A percentile compares a stretch with the other conserved stretches of the same genome.
Evolutionary conservation across 768 basidiomycete species (phyloP).

Genomic region (Tulasnella calospora): DNA sequence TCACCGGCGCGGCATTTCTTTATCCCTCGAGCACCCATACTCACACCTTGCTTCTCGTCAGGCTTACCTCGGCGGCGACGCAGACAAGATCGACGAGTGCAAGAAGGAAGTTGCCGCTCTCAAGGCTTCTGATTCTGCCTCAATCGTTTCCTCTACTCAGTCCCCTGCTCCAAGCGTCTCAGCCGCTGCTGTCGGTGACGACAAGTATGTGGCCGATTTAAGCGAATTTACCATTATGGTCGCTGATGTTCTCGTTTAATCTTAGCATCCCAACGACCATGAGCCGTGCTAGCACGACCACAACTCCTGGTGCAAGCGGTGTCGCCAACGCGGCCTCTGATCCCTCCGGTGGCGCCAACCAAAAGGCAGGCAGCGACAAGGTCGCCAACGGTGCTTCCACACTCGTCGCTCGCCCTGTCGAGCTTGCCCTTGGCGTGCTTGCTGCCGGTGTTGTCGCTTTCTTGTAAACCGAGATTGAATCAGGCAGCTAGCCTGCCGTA

Average conservation of each 20-base stretch:
- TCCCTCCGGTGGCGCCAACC: not conserved
- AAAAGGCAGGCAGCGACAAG: not conserved
- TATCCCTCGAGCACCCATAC: not conserved
- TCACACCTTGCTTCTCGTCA: not conserved
- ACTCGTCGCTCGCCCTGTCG: conserved; percentile 2
- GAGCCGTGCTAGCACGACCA: not conserved
- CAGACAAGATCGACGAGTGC: conserved; percentile 6
- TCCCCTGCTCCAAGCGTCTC: not conserved
- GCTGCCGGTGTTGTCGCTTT: conserved; percentile 11
- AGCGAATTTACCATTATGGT: not conserved
- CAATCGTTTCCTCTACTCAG: not conserved
- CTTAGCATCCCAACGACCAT: conserved; percentile 5
- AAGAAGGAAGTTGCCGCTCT: not conserved
- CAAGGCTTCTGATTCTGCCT: not conserved
- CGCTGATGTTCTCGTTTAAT: not conserved
- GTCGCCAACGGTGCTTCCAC: conserved; percentile 15
- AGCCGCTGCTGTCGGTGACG: not conserved
- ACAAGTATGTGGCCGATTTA: not conserved
- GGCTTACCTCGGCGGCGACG: conserved; percentile 3
- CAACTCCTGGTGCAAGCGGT: not conserved
- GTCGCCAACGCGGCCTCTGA: conserved; percentile 17
- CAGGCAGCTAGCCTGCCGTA: conserved; percentile 6
- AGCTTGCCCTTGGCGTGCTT: not conserved
- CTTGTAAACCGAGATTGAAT: conserved; percentile 4
- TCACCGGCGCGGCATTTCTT: not conserved